Percentiles rank a stretch among this genome's conserved stretches.
Conservation (phyloP, 2,329 filamentous ascomycete species). For the Curvularia eragrostidis region DNA sequence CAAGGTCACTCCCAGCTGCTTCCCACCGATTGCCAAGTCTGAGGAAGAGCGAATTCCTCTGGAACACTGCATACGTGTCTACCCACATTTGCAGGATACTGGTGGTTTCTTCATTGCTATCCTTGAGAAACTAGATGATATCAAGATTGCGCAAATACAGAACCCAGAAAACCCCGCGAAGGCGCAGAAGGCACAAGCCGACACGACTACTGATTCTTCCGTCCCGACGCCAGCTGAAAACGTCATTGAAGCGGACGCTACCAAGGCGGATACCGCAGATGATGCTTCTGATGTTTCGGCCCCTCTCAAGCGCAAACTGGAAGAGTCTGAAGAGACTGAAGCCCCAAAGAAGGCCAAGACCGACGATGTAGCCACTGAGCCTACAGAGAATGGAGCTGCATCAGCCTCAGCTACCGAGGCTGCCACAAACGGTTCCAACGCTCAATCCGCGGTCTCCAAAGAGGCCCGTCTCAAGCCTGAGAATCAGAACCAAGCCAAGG, state of each 20-base stretch:
- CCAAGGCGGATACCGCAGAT: conserved; percentile 20
- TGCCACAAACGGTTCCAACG: conserved; percentile 26
- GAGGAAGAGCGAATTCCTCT: conserved; percentile 71
- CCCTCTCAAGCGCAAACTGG: conserved; percentile 50
- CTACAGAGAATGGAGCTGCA: conserved; percentile 22
- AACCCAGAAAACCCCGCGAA: conserved; percentile 37
- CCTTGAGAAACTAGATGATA: conserved; percentile 84
- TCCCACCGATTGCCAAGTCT: conserved; percentile 68
- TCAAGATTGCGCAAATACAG: conserved; percentile 42
- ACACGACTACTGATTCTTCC: conserved; percentile 29
- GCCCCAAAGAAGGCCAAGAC: conserved; percentile 47
- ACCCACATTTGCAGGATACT: conserved; percentile 94
- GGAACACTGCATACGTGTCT: conserved; percentile 90
- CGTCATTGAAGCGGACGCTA: conserved; percentile 32
- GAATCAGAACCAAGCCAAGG: conserved; percentile 67
- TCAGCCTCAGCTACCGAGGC: conserved; percentile 13
- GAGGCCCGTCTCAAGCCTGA: conserved; percentile 49
- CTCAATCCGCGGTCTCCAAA: background rate
- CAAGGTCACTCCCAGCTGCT: conserved; percentile 79
- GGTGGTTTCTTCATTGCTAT: conserved; percentile 98
- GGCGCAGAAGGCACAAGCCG: conserved; percentile 28
- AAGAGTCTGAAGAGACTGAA: conserved; percentile 42
- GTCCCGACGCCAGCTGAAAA: conserved; percentile 36
- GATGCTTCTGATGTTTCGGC: conserved; percentile 24
- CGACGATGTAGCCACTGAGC: conserved; percentile 20